phyloP scores from a whole-genome alignment of 2,329 filamentous ascomycete genomes.

The Fusarium sp. region DNA sequence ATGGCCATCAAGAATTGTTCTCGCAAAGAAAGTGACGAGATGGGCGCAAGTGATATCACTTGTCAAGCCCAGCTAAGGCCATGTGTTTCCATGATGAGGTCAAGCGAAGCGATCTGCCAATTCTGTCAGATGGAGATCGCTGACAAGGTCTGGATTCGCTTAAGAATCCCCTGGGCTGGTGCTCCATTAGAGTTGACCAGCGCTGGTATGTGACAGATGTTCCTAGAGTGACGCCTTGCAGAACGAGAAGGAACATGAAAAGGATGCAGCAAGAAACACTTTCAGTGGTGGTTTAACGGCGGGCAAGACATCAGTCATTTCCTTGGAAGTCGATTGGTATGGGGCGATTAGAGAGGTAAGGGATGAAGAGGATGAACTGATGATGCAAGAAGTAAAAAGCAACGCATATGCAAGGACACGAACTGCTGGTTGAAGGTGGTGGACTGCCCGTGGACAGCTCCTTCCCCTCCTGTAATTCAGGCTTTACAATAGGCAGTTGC shows the following conservation, averaged over 20 bases:
- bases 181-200: not conserved
- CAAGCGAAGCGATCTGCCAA: constrained; percentile 5
- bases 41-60: constrained; percentile 21
- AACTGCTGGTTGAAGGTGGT: not conserved
- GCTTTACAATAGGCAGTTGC: not conserved
- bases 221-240: constrained; percentile 1
- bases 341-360: constrained; percentile 25
- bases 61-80: constrained; percentile 15
- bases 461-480: not conserved
- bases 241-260: constrained; percentile 5
- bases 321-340: constrained; percentile 27
- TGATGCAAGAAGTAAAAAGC: constrained; percentile 33
- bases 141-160: not conserved
- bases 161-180: not conserved
- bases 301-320: constrained; percentile 32
- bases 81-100: constrained; percentile 15
- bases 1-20: constrained; percentile 17
- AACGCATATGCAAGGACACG: constrained; percentile 2
- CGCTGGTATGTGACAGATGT: constrained; percentile 28
- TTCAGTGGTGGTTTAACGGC: constrained; percentile 7
- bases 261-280: constrained; percentile 10
- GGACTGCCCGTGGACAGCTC: not conserved
- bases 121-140: constrained; percentile 4
- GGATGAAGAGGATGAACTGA: constrained; percentile 10
- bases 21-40: constrained; percentile 13